These are phyloP conservation scores for Tetrapisispora fleetii DNA, from an alignment of 805 yeast genomes.

Conservation along the genomic window DNA sequence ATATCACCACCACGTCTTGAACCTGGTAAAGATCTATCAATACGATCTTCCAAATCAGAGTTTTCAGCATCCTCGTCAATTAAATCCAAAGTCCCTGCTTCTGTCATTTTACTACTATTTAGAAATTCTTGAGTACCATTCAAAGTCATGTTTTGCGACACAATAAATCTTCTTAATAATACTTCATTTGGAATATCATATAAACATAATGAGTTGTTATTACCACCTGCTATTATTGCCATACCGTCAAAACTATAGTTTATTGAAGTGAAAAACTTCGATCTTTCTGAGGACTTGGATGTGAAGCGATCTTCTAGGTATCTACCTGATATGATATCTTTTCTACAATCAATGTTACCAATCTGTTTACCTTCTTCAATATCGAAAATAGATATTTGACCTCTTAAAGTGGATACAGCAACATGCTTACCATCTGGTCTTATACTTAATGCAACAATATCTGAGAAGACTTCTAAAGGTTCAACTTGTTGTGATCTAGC, in stretches of 20 bases:
- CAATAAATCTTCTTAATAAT: constrained; percentile 66
- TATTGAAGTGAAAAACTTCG: constrained; percentile 73
- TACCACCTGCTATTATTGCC: constrained; percentile 85
- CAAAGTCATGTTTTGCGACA: constrained; percentile 80
- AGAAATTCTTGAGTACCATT: constrained; percentile 77
- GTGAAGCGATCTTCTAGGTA: constrained; percentile 72
- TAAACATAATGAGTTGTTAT: constrained; percentile 80
- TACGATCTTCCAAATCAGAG: constrained; percentile 74
- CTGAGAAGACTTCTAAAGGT: constrained; percentile 78
- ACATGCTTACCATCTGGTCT: constrained; percentile 90
- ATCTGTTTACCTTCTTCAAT: constrained; percentile 71
- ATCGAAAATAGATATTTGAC: constrained; percentile 77
- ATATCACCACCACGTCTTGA: constrained; percentile 72
- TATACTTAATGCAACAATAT: constrained; percentile 72
- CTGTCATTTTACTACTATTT: constrained; percentile 77
- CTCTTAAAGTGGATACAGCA: constrained; percentile 82
- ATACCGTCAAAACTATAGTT: constrained; percentile 85
- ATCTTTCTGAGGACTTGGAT: constrained; percentile 69
- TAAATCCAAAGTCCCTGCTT: constrained; percentile 73
- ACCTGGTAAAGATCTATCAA: constrained; percentile 75
- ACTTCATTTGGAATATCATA: constrained; percentile 89
- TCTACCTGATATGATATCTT: constrained; percentile 82
- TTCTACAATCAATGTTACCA: constrained; percentile 75
- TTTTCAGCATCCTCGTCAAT: constrained; percentile 81
- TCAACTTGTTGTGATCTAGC: constrained; percentile 81